Conservation (phyloP, 2,329 filamentous ascomycete genomes). For the Stenocarpella maydis region DNA sequence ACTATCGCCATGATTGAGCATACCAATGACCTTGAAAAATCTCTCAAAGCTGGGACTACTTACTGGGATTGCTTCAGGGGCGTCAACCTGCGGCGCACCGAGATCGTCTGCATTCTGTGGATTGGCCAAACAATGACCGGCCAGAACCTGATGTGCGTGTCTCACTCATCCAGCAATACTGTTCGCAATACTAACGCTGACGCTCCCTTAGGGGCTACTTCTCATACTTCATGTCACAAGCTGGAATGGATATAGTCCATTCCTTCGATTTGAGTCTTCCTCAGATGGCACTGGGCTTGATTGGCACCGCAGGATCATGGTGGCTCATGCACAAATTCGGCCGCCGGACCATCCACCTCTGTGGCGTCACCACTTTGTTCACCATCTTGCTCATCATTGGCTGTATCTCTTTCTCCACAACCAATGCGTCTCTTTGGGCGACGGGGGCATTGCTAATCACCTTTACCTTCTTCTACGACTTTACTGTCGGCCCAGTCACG, state of each 20-base stretch:
- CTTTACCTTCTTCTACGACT: slow-evolving; percentile 85
- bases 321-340: slow-evolving; percentile 81
- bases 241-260: slow-evolving; percentile 60
- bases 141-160: slow-evolving; percentile 45
- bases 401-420: slow-evolving; percentile 69
- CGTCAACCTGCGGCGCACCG: slow-evolving; percentile 78
- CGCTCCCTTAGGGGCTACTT: slow-evolving; percentile 69
- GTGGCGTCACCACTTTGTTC: slow-evolving; percentile 77
- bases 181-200: neutral
- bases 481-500: slow-evolving; percentile 87
- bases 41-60: slow-evolving; percentile 75
- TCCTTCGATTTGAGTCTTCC: slow-evolving; percentile 69
- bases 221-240: slow-evolving; percentile 69
- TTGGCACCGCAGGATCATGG: slow-evolving; percentile 84
- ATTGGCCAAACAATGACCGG: slow-evolving; percentile 70
- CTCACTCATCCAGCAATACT: too few species aligned
- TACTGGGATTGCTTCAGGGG: slow-evolving; percentile 89
- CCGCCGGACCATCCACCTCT: slow-evolving; percentile 77
- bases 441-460: slow-evolving; percentile 86
- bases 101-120: slow-evolving; percentile 72
- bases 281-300: slow-evolving; percentile 77
- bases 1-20: slow-evolving; percentile 93
- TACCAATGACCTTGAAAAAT: slow-evolving; percentile 81
- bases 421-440: slow-evolving; percentile 71
- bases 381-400: slow-evolving; percentile 86